These are phyloP conservation scores for Cercospora sp. DNA, from an alignment of 2,329 filamentous ascomycete species.

Conservation along the genomic window DNA sequence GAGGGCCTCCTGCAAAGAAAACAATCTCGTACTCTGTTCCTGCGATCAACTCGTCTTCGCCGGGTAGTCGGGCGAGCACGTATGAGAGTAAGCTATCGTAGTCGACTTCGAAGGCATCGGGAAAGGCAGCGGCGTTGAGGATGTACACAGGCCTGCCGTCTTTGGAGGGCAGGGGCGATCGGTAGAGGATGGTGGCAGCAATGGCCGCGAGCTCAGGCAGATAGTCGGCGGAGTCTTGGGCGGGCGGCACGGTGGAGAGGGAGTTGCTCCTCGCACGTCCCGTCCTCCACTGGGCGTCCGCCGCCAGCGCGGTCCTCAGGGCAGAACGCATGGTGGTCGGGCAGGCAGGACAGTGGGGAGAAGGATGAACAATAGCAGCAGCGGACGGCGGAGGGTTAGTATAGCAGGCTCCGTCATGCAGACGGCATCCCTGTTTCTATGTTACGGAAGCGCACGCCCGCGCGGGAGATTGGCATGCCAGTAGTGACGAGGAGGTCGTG, in stretches of 20 bases:
- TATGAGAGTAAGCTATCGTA: constrained; percentile 58
- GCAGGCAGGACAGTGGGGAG: not conserved
- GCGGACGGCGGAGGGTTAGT: not conserved
- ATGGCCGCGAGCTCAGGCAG: constrained; percentile 50
- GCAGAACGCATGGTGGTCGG: constrained; percentile 15
- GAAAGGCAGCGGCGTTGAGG: constrained; percentile 59
- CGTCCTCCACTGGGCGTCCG: constrained; percentile 33
- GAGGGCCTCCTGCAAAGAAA: constrained; percentile 58
- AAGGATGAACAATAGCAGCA: not conserved
- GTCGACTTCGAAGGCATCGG: constrained; percentile 55
- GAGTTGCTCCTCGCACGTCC: constrained; percentile 42
- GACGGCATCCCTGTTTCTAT: constrained; percentile 13
- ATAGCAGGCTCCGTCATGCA: constrained; percentile 8
- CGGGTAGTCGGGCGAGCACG: constrained; percentile 56
- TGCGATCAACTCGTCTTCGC: constrained; percentile 56
- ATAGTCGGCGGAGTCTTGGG: constrained; percentile 50
- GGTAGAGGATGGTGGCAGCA: constrained; percentile 57
- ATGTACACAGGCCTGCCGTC: constrained; percentile 55
- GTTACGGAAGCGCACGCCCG: not conserved
- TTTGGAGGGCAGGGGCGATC: constrained; percentile 53
- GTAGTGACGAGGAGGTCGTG: constrained; percentile 4
- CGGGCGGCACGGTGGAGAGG: constrained; percentile 51
- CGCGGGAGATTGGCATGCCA: not conserved
- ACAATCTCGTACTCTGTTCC: constrained; percentile 59
- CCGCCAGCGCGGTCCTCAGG: constrained; percentile 37